Conservation (phyloP, 1,139 yeast genomes). For the Nakaseomyces delphensis region DNA sequence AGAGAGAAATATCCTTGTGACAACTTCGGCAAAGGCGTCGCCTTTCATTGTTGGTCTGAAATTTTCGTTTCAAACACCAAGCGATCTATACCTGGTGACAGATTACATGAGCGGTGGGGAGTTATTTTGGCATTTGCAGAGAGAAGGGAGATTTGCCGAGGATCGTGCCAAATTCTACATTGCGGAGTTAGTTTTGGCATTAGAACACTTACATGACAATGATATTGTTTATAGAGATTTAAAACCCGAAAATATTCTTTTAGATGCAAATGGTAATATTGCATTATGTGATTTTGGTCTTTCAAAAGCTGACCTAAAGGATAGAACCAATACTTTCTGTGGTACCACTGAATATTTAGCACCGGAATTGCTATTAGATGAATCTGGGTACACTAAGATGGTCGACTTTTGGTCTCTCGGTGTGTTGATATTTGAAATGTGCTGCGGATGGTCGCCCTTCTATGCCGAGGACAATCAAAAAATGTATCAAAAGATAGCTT, state of each 20-base stretch:
- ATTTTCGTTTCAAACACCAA: conserved; percentile 90
- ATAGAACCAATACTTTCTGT: conserved; percentile 93
- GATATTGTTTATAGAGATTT: conserved; percentile 91
- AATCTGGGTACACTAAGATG: conserved; percentile 78
- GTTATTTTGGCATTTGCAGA: conserved; percentile 93
- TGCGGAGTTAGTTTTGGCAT: conserved; percentile 85
- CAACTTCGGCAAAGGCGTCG: conserved; percentile 77
- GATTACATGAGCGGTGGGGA: conserved; percentile 99
- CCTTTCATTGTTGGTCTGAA: conserved; percentile 91
- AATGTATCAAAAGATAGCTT: conserved; percentile 97
- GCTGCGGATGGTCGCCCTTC: conserved; percentile 99
- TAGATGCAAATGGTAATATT: conserved; percentile 95
- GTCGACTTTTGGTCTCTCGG: conserved; percentile 84
- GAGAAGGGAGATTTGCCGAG: conserved; percentile 88
- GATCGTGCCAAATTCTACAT: conserved; percentile 92
- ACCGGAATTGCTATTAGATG: conserved; percentile 73
- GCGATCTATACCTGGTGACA: conserved; percentile 84
- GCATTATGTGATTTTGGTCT: conserved; percentile 95
- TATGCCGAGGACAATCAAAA: conserved; percentile 96
- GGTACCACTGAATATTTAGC: conserved; percentile 93
- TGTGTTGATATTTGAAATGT: conserved; percentile 75
- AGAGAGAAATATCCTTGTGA: conserved; percentile 84
- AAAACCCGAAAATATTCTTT: conserved; percentile 85
- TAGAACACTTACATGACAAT: conserved; percentile 86
- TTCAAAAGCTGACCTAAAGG: conserved; percentile 87